A percentile compares a stretch with the other conserved stretches of the same genome.
phyloP scores from a whole-genome alignment of 2,329 filamentous ascomycete species.

The Verruconis gallopava region DNA sequence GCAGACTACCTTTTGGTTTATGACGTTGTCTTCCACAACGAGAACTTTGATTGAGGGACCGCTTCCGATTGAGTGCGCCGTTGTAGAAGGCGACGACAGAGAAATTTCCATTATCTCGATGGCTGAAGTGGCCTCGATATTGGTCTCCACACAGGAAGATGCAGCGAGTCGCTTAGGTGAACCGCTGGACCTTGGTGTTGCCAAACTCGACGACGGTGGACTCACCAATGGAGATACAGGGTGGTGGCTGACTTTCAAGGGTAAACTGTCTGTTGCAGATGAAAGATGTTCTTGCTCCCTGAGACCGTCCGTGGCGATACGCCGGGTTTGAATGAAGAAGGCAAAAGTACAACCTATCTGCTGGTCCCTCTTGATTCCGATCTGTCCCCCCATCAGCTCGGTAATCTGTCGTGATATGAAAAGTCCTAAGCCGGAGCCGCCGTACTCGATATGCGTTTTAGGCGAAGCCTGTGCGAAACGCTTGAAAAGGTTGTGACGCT shows the following conservation, averaged over 20 bases:
- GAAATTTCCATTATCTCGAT: not conserved
- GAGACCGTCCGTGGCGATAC: too few relatives aligned
- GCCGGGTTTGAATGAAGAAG: conserved; percentile 45
- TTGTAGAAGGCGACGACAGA: not conserved
- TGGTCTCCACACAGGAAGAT: not conserved
- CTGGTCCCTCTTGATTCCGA: conserved; percentile 47
- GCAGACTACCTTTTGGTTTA: conserved; percentile 10
- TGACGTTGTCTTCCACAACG: conserved; percentile 9
- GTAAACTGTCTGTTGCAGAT: not conserved
- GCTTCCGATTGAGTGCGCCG: not conserved
- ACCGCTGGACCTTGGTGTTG: not conserved
- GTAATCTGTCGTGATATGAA: conserved; percentile 56
- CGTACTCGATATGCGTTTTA: conserved; percentile 38
- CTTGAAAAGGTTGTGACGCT: conserved; percentile 46
- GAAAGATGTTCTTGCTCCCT: not conserved
- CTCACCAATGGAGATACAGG: not conserved
- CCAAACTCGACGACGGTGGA: not conserved
- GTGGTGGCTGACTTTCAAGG: not conserved
- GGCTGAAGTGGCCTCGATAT: not conserved
- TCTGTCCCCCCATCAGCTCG: conserved; percentile 57
- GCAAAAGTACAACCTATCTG: conserved; percentile 51
- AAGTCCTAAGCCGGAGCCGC: conserved; percentile 31
- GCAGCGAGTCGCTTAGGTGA: not conserved
- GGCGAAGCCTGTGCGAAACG: conserved; percentile 57
- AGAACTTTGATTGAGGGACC: conserved; percentile 6